phyloP scores from a whole-genome alignment of 2,329 filamentous ascomycete genomes.

The Ophiostoma perfectum region DNA sequence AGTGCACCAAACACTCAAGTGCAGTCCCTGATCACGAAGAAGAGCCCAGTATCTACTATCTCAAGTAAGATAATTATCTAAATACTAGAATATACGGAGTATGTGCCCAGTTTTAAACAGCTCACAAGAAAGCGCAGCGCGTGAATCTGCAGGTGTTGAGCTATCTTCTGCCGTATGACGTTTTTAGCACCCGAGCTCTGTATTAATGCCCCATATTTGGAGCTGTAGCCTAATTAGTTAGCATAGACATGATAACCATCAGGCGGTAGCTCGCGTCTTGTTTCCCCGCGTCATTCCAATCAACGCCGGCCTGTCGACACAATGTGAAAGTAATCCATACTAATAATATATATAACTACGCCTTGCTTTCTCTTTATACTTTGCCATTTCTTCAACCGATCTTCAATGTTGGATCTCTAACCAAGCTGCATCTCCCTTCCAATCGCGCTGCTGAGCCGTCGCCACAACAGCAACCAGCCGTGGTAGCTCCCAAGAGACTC shows the following conservation, averaged over 20 bases:
- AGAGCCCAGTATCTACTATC: too few relatives aligned
- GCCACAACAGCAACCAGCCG: background rate
- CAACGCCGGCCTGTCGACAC: background rate
- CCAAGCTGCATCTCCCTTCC: background rate
- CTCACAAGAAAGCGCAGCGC: background rate
- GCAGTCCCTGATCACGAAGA: too few relatives aligned
- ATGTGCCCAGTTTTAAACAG: too few relatives aligned
- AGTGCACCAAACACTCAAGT: background rate
- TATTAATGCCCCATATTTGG: background rate
- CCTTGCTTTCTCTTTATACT: background rate
- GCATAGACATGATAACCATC: background rate
- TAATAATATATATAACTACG: background rate
- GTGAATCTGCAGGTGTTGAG: background rate
- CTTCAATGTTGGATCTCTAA: too few relatives aligned
- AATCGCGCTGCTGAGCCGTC: too few relatives aligned
- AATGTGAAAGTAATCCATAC: background rate
- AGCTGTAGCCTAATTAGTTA: background rate
- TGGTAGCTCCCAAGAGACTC: background rate
- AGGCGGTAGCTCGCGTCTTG: background rate
- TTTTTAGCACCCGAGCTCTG: background rate
- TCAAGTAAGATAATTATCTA: too few relatives aligned
- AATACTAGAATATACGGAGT: too few relatives aligned
- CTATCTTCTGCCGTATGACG: background rate
- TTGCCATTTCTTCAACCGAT: background rate
- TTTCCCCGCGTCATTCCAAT: constrained; percentile 10